Evolutionary conservation across 805 yeast species (phyloP).

Genomic region (Candida sphagnicola): DNA sequence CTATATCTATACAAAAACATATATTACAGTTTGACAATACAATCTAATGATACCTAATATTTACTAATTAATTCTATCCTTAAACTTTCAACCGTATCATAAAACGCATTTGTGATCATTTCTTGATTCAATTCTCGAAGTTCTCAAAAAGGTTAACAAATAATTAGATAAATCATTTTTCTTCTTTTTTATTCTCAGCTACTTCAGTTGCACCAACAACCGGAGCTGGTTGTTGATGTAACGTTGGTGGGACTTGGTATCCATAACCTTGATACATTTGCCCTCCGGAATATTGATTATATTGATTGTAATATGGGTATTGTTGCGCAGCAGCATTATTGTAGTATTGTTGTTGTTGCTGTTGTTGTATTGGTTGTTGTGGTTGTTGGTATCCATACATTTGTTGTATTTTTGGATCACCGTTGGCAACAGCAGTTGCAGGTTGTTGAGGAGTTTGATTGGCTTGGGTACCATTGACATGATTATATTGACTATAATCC

Average conservation of each 20-base stretch:
- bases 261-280: conserved; percentile 4
- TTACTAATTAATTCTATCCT: too few relatives aligned
- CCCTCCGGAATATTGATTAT: conserved; percentile 3
- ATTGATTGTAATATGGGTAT: conserved; percentile 4
- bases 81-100: too few relatives aligned
- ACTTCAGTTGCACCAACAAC: neutral
- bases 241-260: conserved; percentile 3
- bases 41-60: too few relatives aligned
- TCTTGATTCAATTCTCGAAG: conserved; percentile 1
- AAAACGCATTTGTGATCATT: too few relatives aligned
- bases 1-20: neutral
- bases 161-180: too few relatives aligned
- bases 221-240: conserved; percentile 4
- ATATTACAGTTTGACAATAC: neutral
- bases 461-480: neutral
- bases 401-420: conserved; percentile 4
- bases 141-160: too few relatives aligned
- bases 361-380: conserved; percentile 3
- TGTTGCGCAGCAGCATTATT: conserved; percentile 1
- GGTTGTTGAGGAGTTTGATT: neutral
- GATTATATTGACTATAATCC: conserved; percentile 4
- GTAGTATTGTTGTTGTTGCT: conserved; percentile 1
- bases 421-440: neutral
- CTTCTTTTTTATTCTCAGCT: conserved; percentile 1
- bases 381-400: conserved; percentile 8